Conservation (phyloP, 2,329 filamentous ascomycete genomes). For the Stagonosporopsis chrysanthemi region DNA sequence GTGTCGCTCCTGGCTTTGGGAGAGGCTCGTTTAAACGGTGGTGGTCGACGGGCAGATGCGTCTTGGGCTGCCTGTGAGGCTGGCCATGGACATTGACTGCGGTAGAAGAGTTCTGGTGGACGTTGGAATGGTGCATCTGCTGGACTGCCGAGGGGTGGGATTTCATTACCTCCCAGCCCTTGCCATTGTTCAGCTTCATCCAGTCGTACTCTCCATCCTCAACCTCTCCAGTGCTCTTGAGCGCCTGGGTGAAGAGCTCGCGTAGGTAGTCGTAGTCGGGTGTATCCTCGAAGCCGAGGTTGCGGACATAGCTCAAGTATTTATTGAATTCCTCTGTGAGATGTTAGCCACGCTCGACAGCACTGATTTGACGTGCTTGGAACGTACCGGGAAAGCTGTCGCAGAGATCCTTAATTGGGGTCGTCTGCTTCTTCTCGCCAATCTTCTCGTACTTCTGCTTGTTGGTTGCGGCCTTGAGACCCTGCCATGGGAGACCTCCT, state of each 20-base stretch:
- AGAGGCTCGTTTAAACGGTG: constrained; percentile 58
- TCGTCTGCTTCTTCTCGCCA: constrained; percentile 99
- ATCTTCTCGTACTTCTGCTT: constrained; percentile 99
- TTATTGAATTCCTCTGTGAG: constrained; percentile 88
- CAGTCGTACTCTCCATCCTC: constrained; percentile 99
- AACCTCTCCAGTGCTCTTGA: constrained; percentile 92
- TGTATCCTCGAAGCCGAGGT: constrained; percentile 97
- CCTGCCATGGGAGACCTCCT: constrained; percentile 72
- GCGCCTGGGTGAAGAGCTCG: constrained; percentile 92
- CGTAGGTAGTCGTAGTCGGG: constrained; percentile 98
- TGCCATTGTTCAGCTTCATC: constrained; percentile 96
- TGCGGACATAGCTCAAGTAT: constrained; percentile 95
- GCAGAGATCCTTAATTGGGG: constrained; percentile 93
- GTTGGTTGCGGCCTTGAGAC: constrained; percentile 72
- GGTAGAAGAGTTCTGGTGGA: constrained; percentile 79
- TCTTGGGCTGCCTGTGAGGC: constrained; percentile 67
- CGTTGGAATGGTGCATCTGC: constrained; percentile 76
- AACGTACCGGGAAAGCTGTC: constrained; percentile 82
- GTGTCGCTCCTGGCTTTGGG: constrained; percentile 68
- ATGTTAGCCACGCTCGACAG: constrained; percentile 36
- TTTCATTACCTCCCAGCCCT: constrained; percentile 87
- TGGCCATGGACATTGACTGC: constrained; percentile 81
- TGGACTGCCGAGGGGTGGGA: constrained; percentile 74
- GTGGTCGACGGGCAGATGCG: constrained; percentile 53
- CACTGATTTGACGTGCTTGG: not conserved